Evolutionary conservation across 1,284 basidiomycete species (phyloP).

Genomic region (Trichosporon asahii): DNA sequence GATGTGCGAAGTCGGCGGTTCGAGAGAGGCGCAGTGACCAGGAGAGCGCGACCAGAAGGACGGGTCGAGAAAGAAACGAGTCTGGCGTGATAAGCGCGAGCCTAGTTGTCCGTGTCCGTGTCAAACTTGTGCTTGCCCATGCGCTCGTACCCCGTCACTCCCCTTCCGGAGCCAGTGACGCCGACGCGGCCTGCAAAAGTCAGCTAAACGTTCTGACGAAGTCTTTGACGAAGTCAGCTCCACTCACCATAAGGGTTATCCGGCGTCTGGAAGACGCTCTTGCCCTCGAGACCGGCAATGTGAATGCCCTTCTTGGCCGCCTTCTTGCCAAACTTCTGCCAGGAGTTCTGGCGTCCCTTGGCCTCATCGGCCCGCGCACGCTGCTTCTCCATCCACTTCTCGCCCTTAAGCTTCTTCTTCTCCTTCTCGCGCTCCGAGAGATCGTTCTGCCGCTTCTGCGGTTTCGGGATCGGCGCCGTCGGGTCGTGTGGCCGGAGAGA

Average conservation of each 20-base stretch:
- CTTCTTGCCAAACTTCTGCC: slow-evolving; percentile 98
- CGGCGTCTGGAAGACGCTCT: slow-evolving; percentile 93
- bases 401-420: slow-evolving; percentile 90
- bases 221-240: no score
- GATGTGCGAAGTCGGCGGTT: no score
- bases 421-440: slow-evolving; percentile 82
- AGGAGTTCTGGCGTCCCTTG: slow-evolving; percentile 71
- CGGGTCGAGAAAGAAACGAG: neutral
- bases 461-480: slow-evolving; percentile 53
- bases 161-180: slow-evolving; percentile 88
- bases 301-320: slow-evolving; percentile 88
- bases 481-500: slow-evolving; percentile 63
- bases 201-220: no score
- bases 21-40: no score
- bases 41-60: neutral
- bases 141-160: slow-evolving; percentile 69
- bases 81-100: slow-evolving; percentile 25
- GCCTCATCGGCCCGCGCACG: slow-evolving; percentile 84
- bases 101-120: slow-evolving; percentile 70
- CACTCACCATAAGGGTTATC: slow-evolving; percentile 86
- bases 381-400: slow-evolving; percentile 85
- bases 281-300: slow-evolving; percentile 74
- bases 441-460: slow-evolving; percentile 71
- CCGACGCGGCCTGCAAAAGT: slow-evolving; percentile 62
- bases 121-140: slow-evolving; percentile 83